Conservation (phyloP, 495 filamentous ascomycete genomes). For the Lasiosphaeris hirsuta region DNA sequence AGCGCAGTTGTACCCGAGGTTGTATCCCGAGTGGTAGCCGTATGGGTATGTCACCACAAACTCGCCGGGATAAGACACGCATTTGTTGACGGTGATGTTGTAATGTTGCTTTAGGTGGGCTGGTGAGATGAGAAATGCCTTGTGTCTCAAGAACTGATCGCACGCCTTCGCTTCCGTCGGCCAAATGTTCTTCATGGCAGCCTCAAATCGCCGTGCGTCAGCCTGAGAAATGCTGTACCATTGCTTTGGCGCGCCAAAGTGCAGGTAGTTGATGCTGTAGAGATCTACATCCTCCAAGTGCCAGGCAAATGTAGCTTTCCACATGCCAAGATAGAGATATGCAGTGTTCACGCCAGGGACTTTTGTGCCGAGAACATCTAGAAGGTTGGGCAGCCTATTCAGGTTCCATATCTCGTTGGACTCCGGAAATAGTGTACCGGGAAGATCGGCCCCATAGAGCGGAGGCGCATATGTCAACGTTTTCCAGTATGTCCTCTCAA, state of each 20-base stretch:
- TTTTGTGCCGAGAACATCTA: constrained; percentile 92
- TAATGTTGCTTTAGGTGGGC: constrained; percentile 78
- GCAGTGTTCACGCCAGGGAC: constrained; percentile 97
- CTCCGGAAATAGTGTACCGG: constrained; percentile 92
- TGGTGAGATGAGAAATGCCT: constrained; percentile 96
- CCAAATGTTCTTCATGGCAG: constrained; percentile 94
- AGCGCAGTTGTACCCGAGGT: constrained; percentile 97
- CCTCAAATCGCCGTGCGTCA: constrained; percentile 90
- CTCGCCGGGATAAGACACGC: constrained; percentile 95
- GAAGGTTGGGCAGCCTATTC: constrained; percentile 85
- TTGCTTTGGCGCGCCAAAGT: constrained; percentile 97
- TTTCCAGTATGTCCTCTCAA: constrained; percentile 94
- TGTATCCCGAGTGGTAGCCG: constrained; percentile 97
- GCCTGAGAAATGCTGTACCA: constrained; percentile 99
- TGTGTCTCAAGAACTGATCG: constrained; percentile 94
- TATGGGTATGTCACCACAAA: constrained; percentile 99
- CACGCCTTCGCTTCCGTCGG: constrained; percentile 95
- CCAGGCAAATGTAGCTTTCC: constrained; percentile 99
- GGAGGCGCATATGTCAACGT: constrained; percentile 90
- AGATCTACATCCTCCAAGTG: constrained; percentile 98
- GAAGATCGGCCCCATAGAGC: constrained; percentile 95
- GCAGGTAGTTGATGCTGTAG: constrained; percentile 99
- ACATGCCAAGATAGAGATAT: constrained; percentile 98
- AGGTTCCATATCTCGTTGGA: constrained; percentile 86
- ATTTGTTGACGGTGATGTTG: constrained; percentile 90